Percentiles rank a stretch among this genome's conserved stretches.
Evolutionary conservation across 257 asterid species (phyloP).

Genomic region (Echium plantagineum): DNA sequence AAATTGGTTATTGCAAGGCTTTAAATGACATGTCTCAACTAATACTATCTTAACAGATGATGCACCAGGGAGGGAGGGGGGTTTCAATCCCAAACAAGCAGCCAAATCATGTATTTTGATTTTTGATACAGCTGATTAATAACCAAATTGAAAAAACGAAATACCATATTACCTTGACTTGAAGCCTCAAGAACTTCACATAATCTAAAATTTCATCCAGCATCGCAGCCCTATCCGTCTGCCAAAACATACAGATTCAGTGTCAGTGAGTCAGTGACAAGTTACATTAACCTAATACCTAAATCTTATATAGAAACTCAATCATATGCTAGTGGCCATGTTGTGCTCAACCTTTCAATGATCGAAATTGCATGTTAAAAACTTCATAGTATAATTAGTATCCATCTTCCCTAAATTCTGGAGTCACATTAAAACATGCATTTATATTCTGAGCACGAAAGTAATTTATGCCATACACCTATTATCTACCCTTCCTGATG

Average conservation of each 20-base stretch:
- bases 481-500: neutral
- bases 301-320: no score
- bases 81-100: neutral
- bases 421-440: neutral
- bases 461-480: neutral
- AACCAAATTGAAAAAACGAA: neutral
- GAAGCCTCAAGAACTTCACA: slow-evolving; percentile 83
- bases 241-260: slow-evolving; percentile 12
- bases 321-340: neutral
- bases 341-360: neutral
- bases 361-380: no score
- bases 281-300: no score
- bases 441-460: no score
- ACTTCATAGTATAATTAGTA: neutral
- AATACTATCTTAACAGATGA: no score
- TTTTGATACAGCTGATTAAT: neutral
- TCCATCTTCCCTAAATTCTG: neutral
- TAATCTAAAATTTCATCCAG: slow-evolving; percentile 87
- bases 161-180: slow-evolving; percentile 56
- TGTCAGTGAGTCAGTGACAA: no score
- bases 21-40: no score
- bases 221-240: slow-evolving; percentile 91
- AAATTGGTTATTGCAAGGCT: no score
- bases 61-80: no score
- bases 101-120: neutral